These are phyloP conservation scores for Fusarium azukiicola DNA, from an alignment of 2,329 filamentous ascomycete genomes.

Conservation along the genomic window DNA sequence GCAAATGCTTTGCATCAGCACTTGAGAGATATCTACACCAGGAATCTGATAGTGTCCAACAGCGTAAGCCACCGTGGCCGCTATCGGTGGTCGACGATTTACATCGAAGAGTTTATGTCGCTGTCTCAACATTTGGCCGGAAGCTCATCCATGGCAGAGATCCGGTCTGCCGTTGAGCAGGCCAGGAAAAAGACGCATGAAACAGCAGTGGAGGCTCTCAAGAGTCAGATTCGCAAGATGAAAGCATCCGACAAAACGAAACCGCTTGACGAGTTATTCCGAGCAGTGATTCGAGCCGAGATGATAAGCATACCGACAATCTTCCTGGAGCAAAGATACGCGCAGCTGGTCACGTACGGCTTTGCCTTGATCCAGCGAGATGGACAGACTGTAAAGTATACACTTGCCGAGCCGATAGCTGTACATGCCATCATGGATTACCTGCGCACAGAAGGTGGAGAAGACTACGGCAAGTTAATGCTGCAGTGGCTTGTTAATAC, in stretches of 20 bases:
- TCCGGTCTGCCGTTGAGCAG: not conserved
- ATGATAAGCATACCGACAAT: not conserved
- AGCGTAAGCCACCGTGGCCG: not conserved
- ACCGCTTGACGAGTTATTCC: not conserved
- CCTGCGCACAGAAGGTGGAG: not conserved
- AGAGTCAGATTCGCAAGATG: not conserved
- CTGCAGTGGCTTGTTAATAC: not conserved
- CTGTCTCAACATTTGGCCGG: not conserved
- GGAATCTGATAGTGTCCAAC: not conserved
- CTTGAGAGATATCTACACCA: not conserved
- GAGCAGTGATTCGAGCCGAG: slow-evolving; percentile 1
- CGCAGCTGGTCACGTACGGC: not conserved
- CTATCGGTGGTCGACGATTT: slow-evolving; percentile 3
- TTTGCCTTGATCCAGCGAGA: not conserved
- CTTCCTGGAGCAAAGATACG: not conserved
- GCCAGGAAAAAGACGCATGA: not conserved
- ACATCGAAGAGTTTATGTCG: slow-evolving; percentile 8
- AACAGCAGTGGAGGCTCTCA: not conserved
- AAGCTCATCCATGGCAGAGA: not conserved
- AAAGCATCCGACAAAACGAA: not conserved
- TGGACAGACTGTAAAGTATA: not conserved
- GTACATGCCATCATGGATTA: slow-evolving; percentile 13
- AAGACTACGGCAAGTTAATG: slow-evolving; percentile 1
- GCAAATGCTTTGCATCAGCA: not conserved
- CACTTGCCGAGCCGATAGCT: not conserved